phyloP scores from a whole-genome alignment of 2,329 filamentous ascomycete genomes.

The Cadophora luteo-olivacea region DNA sequence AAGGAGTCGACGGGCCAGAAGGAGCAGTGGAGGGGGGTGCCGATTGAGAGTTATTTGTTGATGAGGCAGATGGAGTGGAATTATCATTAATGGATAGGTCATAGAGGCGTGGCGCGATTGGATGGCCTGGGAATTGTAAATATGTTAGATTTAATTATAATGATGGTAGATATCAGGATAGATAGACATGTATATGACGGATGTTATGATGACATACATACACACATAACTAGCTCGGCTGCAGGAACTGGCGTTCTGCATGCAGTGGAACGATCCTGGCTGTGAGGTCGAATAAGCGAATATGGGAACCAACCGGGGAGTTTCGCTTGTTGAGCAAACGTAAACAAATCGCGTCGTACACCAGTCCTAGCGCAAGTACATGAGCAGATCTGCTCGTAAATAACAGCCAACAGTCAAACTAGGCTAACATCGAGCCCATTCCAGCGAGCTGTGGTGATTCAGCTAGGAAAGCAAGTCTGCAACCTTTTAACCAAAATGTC shows the following conservation, averaged over 20 bases:
- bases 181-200: conserved; percentile 1
- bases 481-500: no score
- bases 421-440: no score
- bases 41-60: conserved; percentile 30
- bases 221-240: neutral
- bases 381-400: no score
- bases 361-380: neutral
- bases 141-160: conserved; percentile 17
- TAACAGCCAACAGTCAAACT: no score
- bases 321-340: neutral
- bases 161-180: neutral
- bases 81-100: neutral
- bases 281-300: neutral
- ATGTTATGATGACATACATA: conserved; percentile 1
- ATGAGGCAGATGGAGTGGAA: conserved; percentile 18
- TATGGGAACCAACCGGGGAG: neutral
- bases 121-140: neutral
- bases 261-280: neutral
- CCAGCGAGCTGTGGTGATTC: no score
- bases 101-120: no score
- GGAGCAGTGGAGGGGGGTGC: conserved; percentile 25
- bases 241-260: neutral
- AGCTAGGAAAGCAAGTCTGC: no score
- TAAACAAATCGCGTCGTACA: neutral
- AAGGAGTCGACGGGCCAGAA: conserved; percentile 17